Evolutionary conservation across 2,329 filamentous ascomycete species (phyloP).

Genomic region (Aspergillus candidus): DNA sequence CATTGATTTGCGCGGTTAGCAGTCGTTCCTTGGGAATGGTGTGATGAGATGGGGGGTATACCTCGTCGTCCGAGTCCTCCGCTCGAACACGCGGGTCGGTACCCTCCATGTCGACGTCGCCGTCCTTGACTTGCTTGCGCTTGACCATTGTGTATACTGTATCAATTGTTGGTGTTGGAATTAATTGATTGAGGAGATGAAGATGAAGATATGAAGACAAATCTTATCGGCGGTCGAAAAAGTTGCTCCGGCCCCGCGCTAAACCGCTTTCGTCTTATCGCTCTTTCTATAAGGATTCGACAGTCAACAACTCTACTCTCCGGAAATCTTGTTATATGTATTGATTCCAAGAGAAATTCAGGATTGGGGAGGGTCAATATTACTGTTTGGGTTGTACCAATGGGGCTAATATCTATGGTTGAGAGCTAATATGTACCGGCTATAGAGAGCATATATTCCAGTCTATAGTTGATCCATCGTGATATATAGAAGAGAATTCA

Average conservation of each 20-base stretch:
- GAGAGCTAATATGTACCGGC: too few relatives aligned
- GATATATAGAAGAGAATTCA: too few relatives aligned
- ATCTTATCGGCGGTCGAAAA: slow-evolving; percentile 4
- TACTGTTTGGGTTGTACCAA: too few relatives aligned
- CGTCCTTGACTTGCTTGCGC: slow-evolving; percentile 45
- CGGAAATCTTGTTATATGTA: too few relatives aligned
- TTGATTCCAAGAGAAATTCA: too few relatives aligned
- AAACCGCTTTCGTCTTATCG: slow-evolving; percentile 19
- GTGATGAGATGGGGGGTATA: slow-evolving; percentile 13
- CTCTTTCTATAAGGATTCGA: slow-evolving; percentile 11
- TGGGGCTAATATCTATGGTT: too few relatives aligned
- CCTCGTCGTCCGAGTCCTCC: slow-evolving; percentile 40
- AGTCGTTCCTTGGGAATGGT: slow-evolving; percentile 4
- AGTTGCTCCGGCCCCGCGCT: slow-evolving; percentile 13
- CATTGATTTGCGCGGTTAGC: slow-evolving; percentile 1
- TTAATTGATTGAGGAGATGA: too few relatives aligned
- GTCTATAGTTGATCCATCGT: too few relatives aligned
- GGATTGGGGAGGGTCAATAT: too few relatives aligned
- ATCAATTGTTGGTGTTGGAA: too few relatives aligned
- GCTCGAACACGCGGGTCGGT: slow-evolving; percentile 34
- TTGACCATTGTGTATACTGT: slow-evolving; percentile 41
- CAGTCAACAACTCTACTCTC: too few relatives aligned
- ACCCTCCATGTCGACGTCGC: slow-evolving; percentile 40
- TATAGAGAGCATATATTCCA: too few relatives aligned
- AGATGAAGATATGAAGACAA: background rate